phyloP scores from a whole-genome alignment of 495 filamentous ascomycete species.

The Penicillium paradoxum region DNA sequence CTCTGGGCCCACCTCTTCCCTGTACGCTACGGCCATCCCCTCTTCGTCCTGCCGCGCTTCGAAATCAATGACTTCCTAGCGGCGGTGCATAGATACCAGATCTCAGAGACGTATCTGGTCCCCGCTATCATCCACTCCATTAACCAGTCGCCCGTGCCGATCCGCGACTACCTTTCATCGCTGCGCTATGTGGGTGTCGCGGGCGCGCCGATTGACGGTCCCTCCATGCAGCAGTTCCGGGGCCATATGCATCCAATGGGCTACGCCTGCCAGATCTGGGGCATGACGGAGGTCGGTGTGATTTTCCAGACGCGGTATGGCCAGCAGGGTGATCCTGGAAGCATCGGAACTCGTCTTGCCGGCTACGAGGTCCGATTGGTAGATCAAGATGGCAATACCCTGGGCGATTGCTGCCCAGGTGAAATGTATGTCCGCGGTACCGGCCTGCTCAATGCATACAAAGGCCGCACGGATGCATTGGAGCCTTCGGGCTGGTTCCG shows the following conservation, averaged over 20 bases:
- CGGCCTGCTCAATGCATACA: constrained; percentile 35
- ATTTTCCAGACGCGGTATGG: constrained; percentile 49
- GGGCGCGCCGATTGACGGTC: constrained; percentile 43
- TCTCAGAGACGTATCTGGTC: constrained; percentile 58
- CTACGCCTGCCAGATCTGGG: constrained; percentile 31
- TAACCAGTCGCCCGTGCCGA: constrained; percentile 37
- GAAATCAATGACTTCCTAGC: constrained; percentile 51
- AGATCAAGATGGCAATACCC: constrained; percentile 46
- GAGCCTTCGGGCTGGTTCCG: constrained; percentile 65
- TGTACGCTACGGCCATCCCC: constrained; percentile 50
- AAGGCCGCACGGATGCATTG: constrained; percentile 35
- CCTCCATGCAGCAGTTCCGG: constrained; percentile 36
- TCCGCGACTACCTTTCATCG: constrained; percentile 43
- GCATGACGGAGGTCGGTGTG: constrained; percentile 49
- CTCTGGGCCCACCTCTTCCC: constrained; percentile 50
- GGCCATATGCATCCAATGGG: constrained; percentile 38
- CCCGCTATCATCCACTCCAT: constrained; percentile 56
- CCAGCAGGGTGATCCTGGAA: constrained; percentile 31
- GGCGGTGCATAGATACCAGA: constrained; percentile 50
- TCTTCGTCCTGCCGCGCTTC: constrained; percentile 59
- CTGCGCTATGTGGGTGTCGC: constrained; percentile 47
- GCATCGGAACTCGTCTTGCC: constrained; percentile 70
- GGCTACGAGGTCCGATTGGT: constrained; percentile 55
- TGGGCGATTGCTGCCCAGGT: constrained; percentile 46
- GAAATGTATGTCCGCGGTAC: constrained; percentile 50